Conservation (phyloP, 129 eudicot species). For the Mikania micrantha region DNA sequence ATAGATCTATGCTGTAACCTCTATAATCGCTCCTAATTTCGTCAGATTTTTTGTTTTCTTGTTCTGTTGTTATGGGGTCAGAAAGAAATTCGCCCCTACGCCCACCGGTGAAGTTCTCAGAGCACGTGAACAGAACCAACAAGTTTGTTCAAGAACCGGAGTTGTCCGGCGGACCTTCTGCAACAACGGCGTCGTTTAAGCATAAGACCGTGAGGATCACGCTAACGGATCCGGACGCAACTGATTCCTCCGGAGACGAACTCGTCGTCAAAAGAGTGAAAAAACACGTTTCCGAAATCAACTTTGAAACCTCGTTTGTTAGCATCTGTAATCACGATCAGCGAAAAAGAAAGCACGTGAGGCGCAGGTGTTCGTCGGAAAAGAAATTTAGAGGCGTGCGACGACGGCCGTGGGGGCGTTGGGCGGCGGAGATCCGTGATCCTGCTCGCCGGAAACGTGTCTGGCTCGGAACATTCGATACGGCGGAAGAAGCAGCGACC, state of each 20-base stretch:
- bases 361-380: slow-evolving; percentile 12
- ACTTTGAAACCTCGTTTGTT: neutral
- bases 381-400: slow-evolving; percentile 49
- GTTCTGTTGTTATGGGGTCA: neutral
- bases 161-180: slow-evolving; percentile 5
- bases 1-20: neutral
- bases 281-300: slow-evolving; percentile 39
- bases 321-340: neutral
- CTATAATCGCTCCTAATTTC: neutral
- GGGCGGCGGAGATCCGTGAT: slow-evolving; percentile 75
- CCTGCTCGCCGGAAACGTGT: slow-evolving; percentile 43
- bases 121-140: slow-evolving; percentile 32
- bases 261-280: slow-evolving; percentile 27
- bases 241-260: slow-evolving; percentile 59
- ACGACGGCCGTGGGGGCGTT: slow-evolving; percentile 64
- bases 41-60: neutral
- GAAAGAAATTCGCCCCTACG: slow-evolving; percentile 2
- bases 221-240: slow-evolving; percentile 52
- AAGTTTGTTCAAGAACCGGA: slow-evolving; percentile 15
- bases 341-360: slow-evolving; percentile 2
- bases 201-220: slow-evolving; percentile 35
- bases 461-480: slow-evolving; percentile 62
- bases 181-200: slow-evolving; percentile 2
- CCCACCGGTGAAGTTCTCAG: slow-evolving; percentile 29
- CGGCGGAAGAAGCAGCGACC: slow-evolving; percentile 60